Evolutionary conservation across 176 grass and related monocot species (phyloP), one percentile per base, ranked within the genome.

Genomic region (Phoenix dactylifera): DNA sequence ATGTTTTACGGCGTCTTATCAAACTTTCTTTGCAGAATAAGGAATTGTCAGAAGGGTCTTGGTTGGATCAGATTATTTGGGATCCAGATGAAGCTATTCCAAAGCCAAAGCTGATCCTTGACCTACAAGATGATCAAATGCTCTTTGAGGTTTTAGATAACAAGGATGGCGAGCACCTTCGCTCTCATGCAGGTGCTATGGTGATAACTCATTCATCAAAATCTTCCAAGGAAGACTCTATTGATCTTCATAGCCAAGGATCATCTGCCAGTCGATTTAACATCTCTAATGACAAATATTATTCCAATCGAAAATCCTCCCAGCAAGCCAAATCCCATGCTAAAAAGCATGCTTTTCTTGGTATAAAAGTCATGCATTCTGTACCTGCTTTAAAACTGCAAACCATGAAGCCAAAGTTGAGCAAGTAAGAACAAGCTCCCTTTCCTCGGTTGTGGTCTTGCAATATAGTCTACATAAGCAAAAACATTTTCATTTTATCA

Each of bases 201-300:
- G 72, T 97, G 56, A 64, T 97, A 59, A 73, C 68, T 72, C 84
- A 52, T 53, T 64, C 86, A 32, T 67, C 67, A 49, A 78, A 77
- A 55, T 80, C 83, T 85, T 88, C 65, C 62, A 24, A 59, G 51
- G 78, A 64, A 50, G 77, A 88, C 53, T 81, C 77, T 71, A 61
- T 80, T 61, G 84, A 83, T 61, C 63, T 63, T 79, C 63, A 79
- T 49, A 72, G 62, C 68, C 87, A 88, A 54, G 58, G 69, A 64
- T 54, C 70, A 75, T 75, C 71, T 59, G 66, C 62, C 74, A 64
- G 78, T 25, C 74, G 56, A 63, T 97, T 97, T 59, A 84, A 97
- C 68, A 90, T 97, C 39, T 97, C 92, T 59, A 97, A 97, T 50
- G 92, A 97, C 65, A 88, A 85, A 65, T 97, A 84, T 74, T 97